Conservation (phyloP, 768 basidiomycete genomes). For the Mycena filopes region DNA sequence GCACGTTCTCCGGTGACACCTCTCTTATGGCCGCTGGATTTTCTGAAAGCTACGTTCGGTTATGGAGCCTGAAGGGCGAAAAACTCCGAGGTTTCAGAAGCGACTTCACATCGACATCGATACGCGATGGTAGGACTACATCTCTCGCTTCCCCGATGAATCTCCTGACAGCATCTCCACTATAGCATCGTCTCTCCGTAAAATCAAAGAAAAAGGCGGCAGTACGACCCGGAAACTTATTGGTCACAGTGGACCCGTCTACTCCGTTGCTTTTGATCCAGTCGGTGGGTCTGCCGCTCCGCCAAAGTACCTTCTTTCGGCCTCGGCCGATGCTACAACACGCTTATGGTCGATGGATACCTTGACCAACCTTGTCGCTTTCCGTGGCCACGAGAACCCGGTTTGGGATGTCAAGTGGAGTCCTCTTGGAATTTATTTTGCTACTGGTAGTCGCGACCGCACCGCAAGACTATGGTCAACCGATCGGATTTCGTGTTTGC, state of each 20-base stretch:
- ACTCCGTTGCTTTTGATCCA: conserved; percentile 94
- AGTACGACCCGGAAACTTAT: conserved; percentile 92
- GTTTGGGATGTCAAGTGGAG: conserved; percentile 99
- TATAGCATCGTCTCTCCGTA: conserved; percentile 67
- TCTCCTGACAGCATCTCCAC: conserved; percentile 1
- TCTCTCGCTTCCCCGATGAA: neutral
- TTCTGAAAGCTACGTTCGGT: conserved; percentile 91
- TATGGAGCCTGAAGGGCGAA: conserved; percentile 97
- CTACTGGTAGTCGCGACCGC: conserved; percentile 92
- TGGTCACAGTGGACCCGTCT: conserved; percentile 97
- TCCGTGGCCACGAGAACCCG: conserved; percentile 95
- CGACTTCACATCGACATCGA: conserved; percentile 73
- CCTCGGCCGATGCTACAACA: conserved; percentile 91
- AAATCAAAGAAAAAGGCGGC: conserved; percentile 84
- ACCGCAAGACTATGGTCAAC: conserved; percentile 98
- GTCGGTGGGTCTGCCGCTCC: conserved; percentile 85
- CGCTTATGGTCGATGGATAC: conserved; percentile 97
- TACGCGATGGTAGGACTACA: conserved; percentile 72
- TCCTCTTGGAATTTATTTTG: conserved; percentile 98
- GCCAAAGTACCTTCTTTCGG: conserved; percentile 89
- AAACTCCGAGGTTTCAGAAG: conserved; percentile 81
- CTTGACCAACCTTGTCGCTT: conserved; percentile 91
- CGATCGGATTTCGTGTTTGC: conserved; percentile 84
- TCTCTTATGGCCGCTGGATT: conserved; percentile 96
- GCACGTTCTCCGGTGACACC: conserved; percentile 89